Conservation (phyloP, 306 rosid species). For the Gynostemma pentaphyllum region DNA sequence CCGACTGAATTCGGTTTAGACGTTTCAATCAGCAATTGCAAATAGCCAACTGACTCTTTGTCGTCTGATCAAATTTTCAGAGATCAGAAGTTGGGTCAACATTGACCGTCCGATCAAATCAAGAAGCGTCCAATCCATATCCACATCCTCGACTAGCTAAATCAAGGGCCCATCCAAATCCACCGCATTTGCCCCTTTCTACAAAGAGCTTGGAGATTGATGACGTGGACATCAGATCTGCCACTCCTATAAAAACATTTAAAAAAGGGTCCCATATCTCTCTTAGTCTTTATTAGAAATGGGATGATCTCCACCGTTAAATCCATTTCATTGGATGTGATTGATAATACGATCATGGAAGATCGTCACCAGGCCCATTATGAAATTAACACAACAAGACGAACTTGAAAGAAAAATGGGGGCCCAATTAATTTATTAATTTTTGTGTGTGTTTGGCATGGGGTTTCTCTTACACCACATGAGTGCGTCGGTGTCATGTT, state of each 20-base stretch:
- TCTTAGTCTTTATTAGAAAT: not conserved
- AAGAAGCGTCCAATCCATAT: slow-evolving; percentile 1
- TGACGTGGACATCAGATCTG: slow-evolving; percentile 4
- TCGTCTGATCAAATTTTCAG: not conserved
- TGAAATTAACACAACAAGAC: not conserved
- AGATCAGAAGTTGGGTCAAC: not conserved
- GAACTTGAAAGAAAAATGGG: not conserved
- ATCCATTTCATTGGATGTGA: not conserved
- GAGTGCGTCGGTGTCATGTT: not conserved
- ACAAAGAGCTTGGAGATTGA: not conserved
- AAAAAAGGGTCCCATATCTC: not conserved
- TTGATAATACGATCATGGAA: not conserved
- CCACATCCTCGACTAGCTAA: not conserved
- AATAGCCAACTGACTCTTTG: not conserved
- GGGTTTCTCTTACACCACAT: not conserved
- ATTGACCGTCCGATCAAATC: not conserved
- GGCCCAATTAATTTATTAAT: slow-evolving; percentile 10
- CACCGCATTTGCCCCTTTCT: not conserved
- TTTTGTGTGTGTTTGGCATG: too few relatives aligned
- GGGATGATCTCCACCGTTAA: not conserved
- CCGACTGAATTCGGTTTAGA: not conserved
- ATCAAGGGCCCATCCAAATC: not conserved
- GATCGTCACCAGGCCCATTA: not conserved
- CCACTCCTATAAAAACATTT: not conserved
- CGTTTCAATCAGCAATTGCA: not conserved